These are phyloP conservation scores for Domatiomyces globalis DNA, from an alignment of 2,329 filamentous ascomycete species.

Conservation along the genomic window DNA sequence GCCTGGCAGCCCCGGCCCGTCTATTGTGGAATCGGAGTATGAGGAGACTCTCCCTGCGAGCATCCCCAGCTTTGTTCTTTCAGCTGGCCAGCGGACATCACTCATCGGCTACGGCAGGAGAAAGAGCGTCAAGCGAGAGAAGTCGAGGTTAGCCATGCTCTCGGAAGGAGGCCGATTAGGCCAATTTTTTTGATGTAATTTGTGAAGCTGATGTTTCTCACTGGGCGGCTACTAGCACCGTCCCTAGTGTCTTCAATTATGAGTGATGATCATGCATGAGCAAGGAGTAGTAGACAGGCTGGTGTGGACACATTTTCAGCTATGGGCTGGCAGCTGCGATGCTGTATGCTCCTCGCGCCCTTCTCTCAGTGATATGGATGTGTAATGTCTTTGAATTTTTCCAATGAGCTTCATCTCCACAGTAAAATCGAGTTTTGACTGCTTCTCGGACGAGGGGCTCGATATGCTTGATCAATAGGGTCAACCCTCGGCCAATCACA, in stretches of 20 bases:
- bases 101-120: slow-evolving; percentile 19
- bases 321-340: not conserved
- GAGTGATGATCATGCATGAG: not conserved
- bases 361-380: not conserved
- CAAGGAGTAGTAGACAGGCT: not conserved
- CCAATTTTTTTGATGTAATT: slow-evolving; percentile 3
- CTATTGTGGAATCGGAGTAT: slow-evolving; percentile 12
- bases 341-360: not conserved
- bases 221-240: slow-evolving; percentile 12
- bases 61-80: slow-evolving; percentile 30
- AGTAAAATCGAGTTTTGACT: not conserved
- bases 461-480: not conserved
- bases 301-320: no score
- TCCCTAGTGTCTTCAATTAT: not conserved
- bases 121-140: slow-evolving; percentile 11
- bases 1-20: slow-evolving; percentile 17
- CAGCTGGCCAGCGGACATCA: slow-evolving; percentile 27
- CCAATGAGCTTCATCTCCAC: not conserved
- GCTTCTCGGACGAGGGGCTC: not conserved
- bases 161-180: slow-evolving; percentile 8
- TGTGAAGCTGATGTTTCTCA: not conserved
- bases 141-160: slow-evolving; percentile 1
- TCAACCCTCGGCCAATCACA: not conserved
- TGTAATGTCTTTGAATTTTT: not conserved
- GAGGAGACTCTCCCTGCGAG: slow-evolving; percentile 13